These are phyloP conservation scores for Daldinia decipiens DNA, from an alignment of 495 filamentous ascomycete genomes.

Conservation along the genomic window DNA sequence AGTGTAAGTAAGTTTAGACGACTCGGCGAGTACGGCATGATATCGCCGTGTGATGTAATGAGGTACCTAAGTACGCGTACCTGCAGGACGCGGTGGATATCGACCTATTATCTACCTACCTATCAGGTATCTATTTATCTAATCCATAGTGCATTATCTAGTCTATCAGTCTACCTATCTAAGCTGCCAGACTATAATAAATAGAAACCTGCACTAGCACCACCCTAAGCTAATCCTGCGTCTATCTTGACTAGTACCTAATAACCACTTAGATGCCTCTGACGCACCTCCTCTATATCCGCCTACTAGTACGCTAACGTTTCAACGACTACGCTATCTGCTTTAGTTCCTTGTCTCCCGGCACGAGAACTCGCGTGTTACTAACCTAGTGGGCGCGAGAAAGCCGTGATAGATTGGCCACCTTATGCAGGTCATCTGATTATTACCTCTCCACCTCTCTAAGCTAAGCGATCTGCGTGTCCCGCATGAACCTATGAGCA, in stretches of 20 bases:
- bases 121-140: too few species aligned
- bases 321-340: neutral
- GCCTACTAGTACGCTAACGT: neutral
- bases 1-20: neutral
- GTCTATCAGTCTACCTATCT: too few species aligned
- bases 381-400: too few species aligned
- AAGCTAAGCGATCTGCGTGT: neutral
- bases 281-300: neutral
- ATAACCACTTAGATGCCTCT: neutral
- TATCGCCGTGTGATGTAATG: neutral
- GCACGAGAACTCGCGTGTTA: too few species aligned
- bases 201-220: neutral
- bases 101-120: neutral
- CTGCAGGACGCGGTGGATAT: neutral
- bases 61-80: too few species aligned
- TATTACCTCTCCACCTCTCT: neutral
- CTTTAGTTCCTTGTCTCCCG: too few species aligned
- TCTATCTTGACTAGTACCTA: constrained; percentile 5
- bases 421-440: neutral
- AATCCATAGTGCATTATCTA: too few species aligned
- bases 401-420: too few species aligned
- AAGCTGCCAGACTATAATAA: neutral
- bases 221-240: neutral
- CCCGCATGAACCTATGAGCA: neutral
- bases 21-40: neutral